phyloP scores from a whole-genome alignment of 202 grass and related monocot genomes.

The Zoysia matrella region DNA sequence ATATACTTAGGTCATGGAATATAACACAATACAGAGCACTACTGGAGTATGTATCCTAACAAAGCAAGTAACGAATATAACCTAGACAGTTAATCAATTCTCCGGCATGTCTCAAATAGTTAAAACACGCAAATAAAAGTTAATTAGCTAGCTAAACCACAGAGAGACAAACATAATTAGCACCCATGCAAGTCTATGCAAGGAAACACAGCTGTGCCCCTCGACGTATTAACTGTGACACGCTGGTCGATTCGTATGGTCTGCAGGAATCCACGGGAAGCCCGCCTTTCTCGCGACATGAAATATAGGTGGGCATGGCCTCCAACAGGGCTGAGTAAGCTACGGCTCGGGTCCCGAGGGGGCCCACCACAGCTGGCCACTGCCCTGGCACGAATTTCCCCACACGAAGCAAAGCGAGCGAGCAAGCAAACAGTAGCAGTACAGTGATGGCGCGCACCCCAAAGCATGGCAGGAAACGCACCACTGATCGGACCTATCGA shows the following conservation, averaged over 20 bases:
- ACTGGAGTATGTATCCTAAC: background rate
- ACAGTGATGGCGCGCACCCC: conserved; percentile 5
- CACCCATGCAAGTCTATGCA: conserved; percentile 4
- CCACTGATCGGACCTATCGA: conserved; percentile 19
- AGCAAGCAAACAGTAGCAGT: conserved; percentile 49
- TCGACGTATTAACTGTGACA: background rate
- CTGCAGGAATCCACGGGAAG: background rate
- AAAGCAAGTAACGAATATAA: conserved; percentile 17
- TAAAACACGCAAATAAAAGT: background rate
- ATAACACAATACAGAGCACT: conserved; percentile 8
- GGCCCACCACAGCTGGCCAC: conserved; percentile 39
- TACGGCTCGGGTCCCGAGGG: conserved; percentile 13
- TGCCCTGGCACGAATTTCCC: conserved; percentile 21
- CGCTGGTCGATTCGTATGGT: background rate
- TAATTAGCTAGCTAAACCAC: background rate
- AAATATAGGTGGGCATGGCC: conserved; percentile 54
- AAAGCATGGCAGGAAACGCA: background rate
- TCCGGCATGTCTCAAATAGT: background rate
- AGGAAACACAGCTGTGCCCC: conserved; percentile 7
- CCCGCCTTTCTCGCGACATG: conserved; percentile 41
- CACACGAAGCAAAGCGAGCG: conserved; percentile 40
- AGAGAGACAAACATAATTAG: conserved; percentile 16
- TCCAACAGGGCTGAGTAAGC: conserved; percentile 1
- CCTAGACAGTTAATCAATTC: background rate
- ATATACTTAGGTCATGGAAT: conserved; percentile 43